A percentile compares a stretch with the other conserved stretches of the same genome.
phyloP scores from a whole-genome alignment of 2,329 filamentous ascomycete genomes.

The Pseudogymnoascus sp. region DNA sequence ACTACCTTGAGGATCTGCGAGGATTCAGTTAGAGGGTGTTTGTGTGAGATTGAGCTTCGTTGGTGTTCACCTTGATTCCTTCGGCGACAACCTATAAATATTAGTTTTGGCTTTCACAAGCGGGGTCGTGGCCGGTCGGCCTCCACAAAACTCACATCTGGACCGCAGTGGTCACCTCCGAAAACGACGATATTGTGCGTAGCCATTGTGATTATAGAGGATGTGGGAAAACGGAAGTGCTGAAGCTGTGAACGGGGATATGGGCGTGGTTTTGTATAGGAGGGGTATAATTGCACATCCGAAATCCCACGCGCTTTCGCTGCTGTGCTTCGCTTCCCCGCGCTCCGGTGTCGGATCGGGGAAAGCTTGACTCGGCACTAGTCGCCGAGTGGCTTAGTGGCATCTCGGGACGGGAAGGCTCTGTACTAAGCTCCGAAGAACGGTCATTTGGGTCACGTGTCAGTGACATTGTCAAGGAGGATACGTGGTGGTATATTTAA shows the following conservation, averaged over 20 bases:
- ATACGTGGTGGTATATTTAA: not conserved
- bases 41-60: not conserved
- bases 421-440: conserved; percentile 2
- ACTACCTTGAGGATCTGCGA: conserved; percentile 68
- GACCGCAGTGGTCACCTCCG: conserved; percentile 76
- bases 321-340: conserved; percentile 6
- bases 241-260: not conserved
- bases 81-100: conserved; percentile 65
- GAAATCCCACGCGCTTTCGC: not conserved
- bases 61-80: conserved; percentile 64
- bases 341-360: conserved; percentile 7
- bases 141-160: conserved; percentile 53
- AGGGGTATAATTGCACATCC: conserved; percentile 4
- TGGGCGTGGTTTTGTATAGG: not conserved
- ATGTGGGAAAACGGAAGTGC: not conserved
- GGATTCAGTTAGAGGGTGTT: not conserved
- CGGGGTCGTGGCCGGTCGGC: conserved; percentile 8
- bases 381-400: not conserved
- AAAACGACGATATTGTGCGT: conserved; percentile 74
- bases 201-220: conserved; percentile 44
- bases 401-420: conserved; percentile 6
- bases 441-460: not conserved
- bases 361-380: conserved; percentile 6
- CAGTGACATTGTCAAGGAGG: not conserved
- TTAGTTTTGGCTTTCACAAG: conserved; percentile 16